Evolutionary conservation across 345 rosid genomes (phyloP).

Genomic region (Garcia nutans): DNA sequence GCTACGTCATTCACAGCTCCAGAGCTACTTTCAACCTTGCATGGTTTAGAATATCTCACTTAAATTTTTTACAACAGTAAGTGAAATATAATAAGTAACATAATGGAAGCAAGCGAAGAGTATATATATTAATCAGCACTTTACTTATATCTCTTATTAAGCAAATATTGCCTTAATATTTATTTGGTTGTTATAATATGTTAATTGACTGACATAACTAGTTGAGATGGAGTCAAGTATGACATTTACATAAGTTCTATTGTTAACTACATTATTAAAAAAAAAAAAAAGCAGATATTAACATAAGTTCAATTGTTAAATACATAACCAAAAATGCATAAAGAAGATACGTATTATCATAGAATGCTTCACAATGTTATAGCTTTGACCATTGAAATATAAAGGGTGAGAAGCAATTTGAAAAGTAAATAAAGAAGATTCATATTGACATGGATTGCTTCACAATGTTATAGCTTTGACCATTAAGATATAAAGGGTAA

Average conservation of each 20-base stretch:
- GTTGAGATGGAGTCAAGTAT: not conserved
- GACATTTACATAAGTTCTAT: not conserved
- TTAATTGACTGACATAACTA: not conserved
- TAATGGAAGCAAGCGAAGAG: not conserved
- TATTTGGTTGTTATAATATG: not conserved
- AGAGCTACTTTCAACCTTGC: conserved; percentile 76
- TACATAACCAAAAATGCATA: not conserved
- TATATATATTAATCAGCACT: not conserved
- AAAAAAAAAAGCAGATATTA: not conserved
- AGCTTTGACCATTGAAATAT: no score
- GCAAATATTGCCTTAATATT: not conserved
- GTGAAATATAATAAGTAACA: conserved; percentile 3
- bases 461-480: not conserved
- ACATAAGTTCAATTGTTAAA: not conserved
- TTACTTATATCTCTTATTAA: not conserved
- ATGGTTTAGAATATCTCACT: conserved; percentile 9
- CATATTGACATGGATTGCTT: not conserved
- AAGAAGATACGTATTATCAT: no score
- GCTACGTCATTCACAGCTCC: conserved; percentile 89
- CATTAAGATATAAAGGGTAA: no score
- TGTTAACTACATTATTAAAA: no score
- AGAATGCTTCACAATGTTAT: not conserved
- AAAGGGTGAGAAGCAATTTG: no score
- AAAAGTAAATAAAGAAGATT: no score
- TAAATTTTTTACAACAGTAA: not conserved